phyloP scores from a whole-genome alignment of 1,139 yeast genomes.

The Kurtzmaniella quercitrusa region DNA sequence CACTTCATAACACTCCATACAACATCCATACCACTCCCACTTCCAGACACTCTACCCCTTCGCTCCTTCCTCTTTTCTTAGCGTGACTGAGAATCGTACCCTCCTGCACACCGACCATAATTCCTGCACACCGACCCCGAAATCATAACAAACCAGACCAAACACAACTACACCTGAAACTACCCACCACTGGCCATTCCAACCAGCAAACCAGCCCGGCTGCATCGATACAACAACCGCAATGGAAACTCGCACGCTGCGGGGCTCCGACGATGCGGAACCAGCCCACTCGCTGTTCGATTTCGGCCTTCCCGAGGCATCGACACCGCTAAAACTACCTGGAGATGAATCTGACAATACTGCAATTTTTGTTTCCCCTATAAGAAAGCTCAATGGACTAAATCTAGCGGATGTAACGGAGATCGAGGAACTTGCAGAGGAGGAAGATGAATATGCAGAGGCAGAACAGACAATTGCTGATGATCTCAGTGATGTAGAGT shows the following conservation, averaged over 20 bases:
- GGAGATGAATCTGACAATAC: not conserved
- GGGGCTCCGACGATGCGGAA: conserved; percentile 15
- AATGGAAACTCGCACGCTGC: not conserved
- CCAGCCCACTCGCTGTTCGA: conserved; percentile 17
- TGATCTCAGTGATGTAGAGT: conserved; percentile 3
- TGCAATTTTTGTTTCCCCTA: conserved; percentile 31
- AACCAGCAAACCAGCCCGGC: not conserved
- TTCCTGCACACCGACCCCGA: too few relatives aligned
- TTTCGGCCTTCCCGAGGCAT: conserved; percentile 24
- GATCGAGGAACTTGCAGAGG: conserved; percentile 8
- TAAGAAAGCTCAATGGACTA: conserved; percentile 26
- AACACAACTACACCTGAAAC: too few relatives aligned
- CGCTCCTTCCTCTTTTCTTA: too few relatives aligned
- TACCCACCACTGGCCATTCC: too few relatives aligned
- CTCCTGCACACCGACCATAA: too few relatives aligned
- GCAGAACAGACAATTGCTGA: conserved; percentile 8
- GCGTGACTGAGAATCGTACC: too few relatives aligned
- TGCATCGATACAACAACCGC: not conserved
- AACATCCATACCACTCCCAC: not conserved
- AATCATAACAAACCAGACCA: too few relatives aligned
- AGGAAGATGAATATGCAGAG: conserved; percentile 11
- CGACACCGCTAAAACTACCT: conserved; percentile 28
- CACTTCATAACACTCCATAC: not conserved
- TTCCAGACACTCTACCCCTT: not conserved
- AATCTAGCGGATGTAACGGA: conserved; percentile 15